Base-by-base conservation (phyloP, 1,284 basidiomycete species). In the Rhodotorula mucilaginosa region DNA sequence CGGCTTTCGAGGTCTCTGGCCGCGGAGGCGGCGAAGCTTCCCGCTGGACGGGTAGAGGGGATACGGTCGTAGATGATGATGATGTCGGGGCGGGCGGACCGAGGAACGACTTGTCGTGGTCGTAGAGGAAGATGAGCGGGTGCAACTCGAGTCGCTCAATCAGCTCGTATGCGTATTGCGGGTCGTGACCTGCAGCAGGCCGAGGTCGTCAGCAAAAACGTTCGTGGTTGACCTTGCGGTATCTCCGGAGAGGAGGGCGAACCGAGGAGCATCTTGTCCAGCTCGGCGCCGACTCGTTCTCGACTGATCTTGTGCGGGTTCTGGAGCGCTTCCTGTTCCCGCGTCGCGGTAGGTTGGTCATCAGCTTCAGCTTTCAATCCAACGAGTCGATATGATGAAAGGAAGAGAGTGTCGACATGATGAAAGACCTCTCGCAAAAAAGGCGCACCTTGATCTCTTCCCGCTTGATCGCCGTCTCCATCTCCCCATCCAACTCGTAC, bases 231-330 rank as follows among this genome's bases (percentile, higher is more conserved):
- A 34, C 34, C 34, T 8, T 34, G 34, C 34, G 34, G 8, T 8
- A 34, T 34, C 8, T 34, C 34, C 8, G 34, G 34, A 34, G 34
- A 34, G 34, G 34, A 29, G 23, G 3, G 39, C 77, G 39, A 46
- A 90, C 92, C 89, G 84, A 89, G 88, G 78, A 97, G 85, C 91
- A 96, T 97, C 80, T 97, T 97, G 73, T 89, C 87, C 10, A 95
- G 79, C 80, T 97, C 94, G 74, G 90, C 90, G 0, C 93, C 93
- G 13, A 93, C 87, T n/a, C 94, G 87, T 82, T 97, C 94, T 70
- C 90, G 87, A 60, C 90, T 90, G 54, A 97, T 91, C 80, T 96
- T 95, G 3, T 83, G 84, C 6, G 87, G 82, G 52, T 76, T 74
- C 29, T 67, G 56, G 16, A 97, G 83, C 0, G 89, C 90, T 63